phyloP scores from a whole-genome alignment of 2,329 filamentous ascomycete species.

The Shiraia sp. region DNA sequence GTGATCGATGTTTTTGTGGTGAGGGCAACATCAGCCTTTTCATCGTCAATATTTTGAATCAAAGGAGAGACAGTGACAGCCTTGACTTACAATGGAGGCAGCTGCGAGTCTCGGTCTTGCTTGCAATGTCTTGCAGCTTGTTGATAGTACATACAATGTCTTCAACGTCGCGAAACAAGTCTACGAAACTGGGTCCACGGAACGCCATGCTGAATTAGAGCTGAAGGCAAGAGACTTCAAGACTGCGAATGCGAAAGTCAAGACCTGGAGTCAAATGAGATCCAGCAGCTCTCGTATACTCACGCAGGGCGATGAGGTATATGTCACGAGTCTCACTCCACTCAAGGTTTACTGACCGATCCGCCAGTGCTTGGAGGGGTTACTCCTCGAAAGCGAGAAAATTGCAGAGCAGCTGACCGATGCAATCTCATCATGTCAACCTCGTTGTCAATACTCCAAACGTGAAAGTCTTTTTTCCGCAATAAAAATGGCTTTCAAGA shows the following conservation, averaged over 20 bases:
- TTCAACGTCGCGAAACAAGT: slow-evolving; percentile 1
- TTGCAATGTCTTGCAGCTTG: slow-evolving; percentile 7
- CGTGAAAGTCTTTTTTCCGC: slow-evolving; percentile 4
- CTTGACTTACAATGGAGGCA: not conserved
- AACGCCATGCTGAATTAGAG: slow-evolving; percentile 2
- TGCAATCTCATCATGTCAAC: not conserved
- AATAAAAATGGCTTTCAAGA: not conserved
- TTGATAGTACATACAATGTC: slow-evolving; percentile 4
- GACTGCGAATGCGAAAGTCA: not conserved
- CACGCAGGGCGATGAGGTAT: not conserved
- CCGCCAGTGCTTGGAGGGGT: not conserved
- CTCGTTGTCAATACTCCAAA: not conserved
- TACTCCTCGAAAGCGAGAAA: not conserved
- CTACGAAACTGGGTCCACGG: slow-evolving; percentile 3
- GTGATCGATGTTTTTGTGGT: too few species aligned
- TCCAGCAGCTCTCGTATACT: not conserved
- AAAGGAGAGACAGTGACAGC: too few species aligned
- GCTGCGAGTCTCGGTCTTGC: slow-evolving; percentile 3
- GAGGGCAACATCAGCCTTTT: too few species aligned
- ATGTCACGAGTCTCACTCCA: not conserved
- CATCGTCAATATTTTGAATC: too few species aligned
- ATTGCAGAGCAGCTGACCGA: slow-evolving; percentile 1
- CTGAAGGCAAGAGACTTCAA: slow-evolving; percentile 1
- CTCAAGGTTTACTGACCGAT: too few species aligned
- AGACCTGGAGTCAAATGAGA: not conserved